These are phyloP conservation scores for Mrakia frigida DNA, from an alignment of 768 basidiomycete genomes.

Conservation along the genomic window DNA sequence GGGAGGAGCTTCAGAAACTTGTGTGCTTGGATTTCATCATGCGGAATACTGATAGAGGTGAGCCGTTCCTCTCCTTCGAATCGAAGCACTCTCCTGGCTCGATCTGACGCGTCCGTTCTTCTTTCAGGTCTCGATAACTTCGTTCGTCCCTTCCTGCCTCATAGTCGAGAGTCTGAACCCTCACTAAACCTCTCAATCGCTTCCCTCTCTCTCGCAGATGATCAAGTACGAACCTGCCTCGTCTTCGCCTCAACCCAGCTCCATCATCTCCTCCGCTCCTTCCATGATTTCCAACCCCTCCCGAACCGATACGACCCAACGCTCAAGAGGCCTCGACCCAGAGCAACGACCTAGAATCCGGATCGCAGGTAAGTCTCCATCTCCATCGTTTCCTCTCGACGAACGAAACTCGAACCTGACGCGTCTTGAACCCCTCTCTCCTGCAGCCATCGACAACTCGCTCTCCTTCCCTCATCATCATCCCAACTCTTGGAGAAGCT, in stretches of 20 bases:
- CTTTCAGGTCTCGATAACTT: constrained; percentile 68
- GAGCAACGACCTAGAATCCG: neutral
- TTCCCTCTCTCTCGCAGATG: constrained; percentile 13
- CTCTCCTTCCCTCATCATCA: constrained; percentile 88
- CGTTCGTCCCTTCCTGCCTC: constrained; percentile 16
- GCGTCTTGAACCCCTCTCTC: neutral
- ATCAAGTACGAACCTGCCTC: constrained; percentile 18
- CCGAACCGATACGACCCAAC: neutral
- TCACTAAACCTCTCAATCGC: neutral
- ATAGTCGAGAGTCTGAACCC: neutral
- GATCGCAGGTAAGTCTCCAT: constrained; percentile 3
- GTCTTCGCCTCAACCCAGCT: neutral
- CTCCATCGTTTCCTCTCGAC: no score
- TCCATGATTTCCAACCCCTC: neutral
- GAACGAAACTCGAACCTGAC: no score
- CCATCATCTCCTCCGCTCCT: constrained; percentile 1
- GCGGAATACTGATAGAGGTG: constrained; percentile 75
- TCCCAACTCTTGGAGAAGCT: constrained; percentile 68
- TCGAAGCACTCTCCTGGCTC: neutral
- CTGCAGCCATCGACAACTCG: constrained; percentile 76
- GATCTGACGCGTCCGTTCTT: neutral
- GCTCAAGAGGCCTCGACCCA: neutral
- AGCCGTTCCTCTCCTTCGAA: neutral
- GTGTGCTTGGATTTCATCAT: constrained; percentile 80
- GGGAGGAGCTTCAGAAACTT: constrained; percentile 85